These are phyloP conservation scores for Colletotrichum viniferum DNA, from an alignment of 2,329 filamentous ascomycete species.

Conservation along the genomic window DNA sequence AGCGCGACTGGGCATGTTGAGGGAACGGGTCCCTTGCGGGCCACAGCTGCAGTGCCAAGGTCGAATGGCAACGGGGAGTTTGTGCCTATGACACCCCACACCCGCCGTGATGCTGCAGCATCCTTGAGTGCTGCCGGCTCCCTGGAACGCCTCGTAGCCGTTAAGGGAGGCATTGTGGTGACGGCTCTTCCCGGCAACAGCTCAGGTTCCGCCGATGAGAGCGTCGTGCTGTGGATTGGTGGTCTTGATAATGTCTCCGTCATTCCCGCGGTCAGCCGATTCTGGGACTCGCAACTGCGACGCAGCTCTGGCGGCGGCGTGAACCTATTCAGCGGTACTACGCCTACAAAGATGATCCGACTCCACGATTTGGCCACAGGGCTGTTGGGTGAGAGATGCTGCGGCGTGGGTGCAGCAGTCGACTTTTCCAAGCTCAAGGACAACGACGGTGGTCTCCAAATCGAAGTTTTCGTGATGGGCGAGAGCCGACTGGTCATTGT, in stretches of 20 bases:
- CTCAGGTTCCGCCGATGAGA: constrained; percentile 55
- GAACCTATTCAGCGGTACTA: constrained; percentile 60
- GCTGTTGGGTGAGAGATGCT: constrained; percentile 62
- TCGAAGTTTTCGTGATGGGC: constrained; percentile 60
- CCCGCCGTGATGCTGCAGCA: constrained; percentile 56
- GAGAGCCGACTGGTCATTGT: constrained; percentile 61
- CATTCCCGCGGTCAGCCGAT: constrained; percentile 58
- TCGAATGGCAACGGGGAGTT: constrained; percentile 50
- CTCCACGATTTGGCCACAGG: constrained; percentile 57
- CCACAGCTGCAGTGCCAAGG: constrained; percentile 1
- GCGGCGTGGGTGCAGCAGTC: constrained; percentile 52
- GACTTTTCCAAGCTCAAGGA: constrained; percentile 31
- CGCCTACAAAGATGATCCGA: constrained; percentile 60
- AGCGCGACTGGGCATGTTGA: constrained; percentile 64
- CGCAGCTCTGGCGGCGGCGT: constrained; percentile 54
- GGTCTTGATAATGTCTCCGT: constrained; percentile 61
- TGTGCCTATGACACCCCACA: constrained; percentile 68
- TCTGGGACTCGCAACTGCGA: constrained; percentile 65
- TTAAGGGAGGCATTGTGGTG: constrained; percentile 58
- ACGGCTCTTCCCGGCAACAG: constrained; percentile 45
- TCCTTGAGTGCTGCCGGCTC: constrained; percentile 46
- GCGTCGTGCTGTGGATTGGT: constrained; percentile 61
- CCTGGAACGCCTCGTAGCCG: constrained; percentile 54
- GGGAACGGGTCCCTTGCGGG: constrained; percentile 59
- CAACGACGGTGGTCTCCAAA: constrained; percentile 47